Evolutionary conservation across 2,329 filamentous ascomycete species (phyloP).

Genomic region (Arthrobotrys pseudoclavata): DNA sequence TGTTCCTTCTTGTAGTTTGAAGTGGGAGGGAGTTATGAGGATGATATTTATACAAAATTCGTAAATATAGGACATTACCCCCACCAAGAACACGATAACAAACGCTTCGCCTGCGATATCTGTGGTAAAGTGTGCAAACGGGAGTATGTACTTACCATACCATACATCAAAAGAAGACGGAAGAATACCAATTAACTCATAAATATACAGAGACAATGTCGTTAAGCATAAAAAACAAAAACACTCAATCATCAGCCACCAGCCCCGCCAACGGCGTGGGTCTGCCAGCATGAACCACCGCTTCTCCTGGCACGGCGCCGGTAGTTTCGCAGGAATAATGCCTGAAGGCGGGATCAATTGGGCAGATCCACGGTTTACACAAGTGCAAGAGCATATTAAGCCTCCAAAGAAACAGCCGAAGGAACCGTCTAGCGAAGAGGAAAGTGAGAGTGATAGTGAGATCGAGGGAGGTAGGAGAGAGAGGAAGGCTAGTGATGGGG

Average conservation of each 20-base stretch:
- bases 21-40: not conserved
- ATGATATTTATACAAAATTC: conserved; percentile 1
- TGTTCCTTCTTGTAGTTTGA: not conserved
- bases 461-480: conserved; percentile 23
- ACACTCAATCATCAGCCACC: conserved; percentile 60
- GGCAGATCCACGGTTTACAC: conserved; percentile 55
- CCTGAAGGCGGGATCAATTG: conserved; percentile 50
- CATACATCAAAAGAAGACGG: not conserved
- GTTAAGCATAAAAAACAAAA: conserved; percentile 64
- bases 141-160: conserved; percentile 42
- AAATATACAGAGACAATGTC: conserved; percentile 61
- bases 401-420: conserved; percentile 50
- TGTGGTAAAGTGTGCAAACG: conserved; percentile 60
- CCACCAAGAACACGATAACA: conserved; percentile 59
- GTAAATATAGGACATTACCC: conserved; percentile 48
- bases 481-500: conserved; percentile 49
- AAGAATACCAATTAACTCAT: not conserved
- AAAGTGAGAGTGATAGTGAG: conserved; percentile 44
- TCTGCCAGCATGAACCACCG: conserved; percentile 54
- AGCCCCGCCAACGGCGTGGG: conserved; percentile 49
- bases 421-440: conserved; percentile 41
- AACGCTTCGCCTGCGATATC: conserved; percentile 59
- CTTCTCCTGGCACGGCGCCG: conserved; percentile 52
- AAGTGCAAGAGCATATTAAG: conserved; percentile 52
- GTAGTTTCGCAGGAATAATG: conserved; percentile 42